Base-by-base conservation (phyloP, 1,284 basidiomycete species). In the Ceratobasidium sp. region DNA sequence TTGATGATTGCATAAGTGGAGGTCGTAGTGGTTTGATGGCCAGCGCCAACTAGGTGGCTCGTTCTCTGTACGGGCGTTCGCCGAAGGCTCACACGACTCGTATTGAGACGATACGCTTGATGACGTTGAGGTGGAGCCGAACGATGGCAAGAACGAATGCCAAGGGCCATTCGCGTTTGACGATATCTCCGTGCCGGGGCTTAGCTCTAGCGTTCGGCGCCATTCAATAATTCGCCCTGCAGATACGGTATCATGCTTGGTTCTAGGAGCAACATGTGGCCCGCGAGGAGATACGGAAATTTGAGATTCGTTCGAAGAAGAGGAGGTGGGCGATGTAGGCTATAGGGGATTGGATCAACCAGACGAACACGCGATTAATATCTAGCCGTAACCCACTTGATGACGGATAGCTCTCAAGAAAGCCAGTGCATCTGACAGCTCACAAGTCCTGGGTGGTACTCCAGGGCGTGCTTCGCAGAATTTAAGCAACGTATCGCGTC, bases 71-170 rank as follows among this genome's bases (percentile, higher is more conserved):
- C 49, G 7, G 18, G 18, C 49, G 20, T 9, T 51, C 6, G 44
- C 44, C 7, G 44, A 46, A 6, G 60, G 33, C 20, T 15, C 60
- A 2, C 28, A 39, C 2, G 23, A 15, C 42, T 67, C 42, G 42
- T 67, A 6, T 10, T 67, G 6, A 42, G 20, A 67, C 42, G 64
- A 67, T 20, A 49, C n/a, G 40, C 64, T 49, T 12, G 64, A 49
- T 49, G 39, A n/a, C 39, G 12, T 28, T 12, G 56, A 44, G 9
- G 70, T 44, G 5, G 70, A 39, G 26, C 7, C 53, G n/a, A 49
- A 72, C 6, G 56, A 58, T 46, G 71, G 71, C n/a, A 73, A 44
- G 53, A 73, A 73, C 42, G 71, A 73, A 10, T 3, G 6, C 71
- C 58, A 73, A 5, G 71, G 55, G 20, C 20, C 33, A 6, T 33